Percentiles rank a stretch among this genome's conserved stretches.
Evolutionary conservation across 306 rosid species (phyloP).

Genomic region (Cicer yamashitae): DNA sequence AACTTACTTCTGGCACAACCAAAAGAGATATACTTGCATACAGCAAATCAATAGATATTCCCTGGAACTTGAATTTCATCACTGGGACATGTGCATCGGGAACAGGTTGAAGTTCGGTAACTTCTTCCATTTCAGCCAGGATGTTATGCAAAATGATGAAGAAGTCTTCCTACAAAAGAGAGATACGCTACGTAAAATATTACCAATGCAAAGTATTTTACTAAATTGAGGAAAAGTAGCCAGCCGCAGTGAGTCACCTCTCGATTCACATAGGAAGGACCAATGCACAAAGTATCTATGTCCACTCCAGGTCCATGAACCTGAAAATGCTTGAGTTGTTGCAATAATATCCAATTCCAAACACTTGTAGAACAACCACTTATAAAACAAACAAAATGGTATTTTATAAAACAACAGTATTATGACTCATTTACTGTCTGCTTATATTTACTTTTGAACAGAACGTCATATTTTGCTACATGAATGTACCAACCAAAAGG

Average conservation of each 20-base stretch:
- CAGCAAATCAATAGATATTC: slow-evolving; percentile 89
- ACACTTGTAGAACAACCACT: slow-evolving; percentile 31
- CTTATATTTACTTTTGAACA: slow-evolving; percentile 10
- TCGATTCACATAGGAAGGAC: slow-evolving; percentile 88
- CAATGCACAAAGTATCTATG: slow-evolving; percentile 85
- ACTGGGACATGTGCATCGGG: slow-evolving; percentile 98
- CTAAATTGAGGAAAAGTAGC: slow-evolving; percentile 37
- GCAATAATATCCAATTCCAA: slow-evolving; percentile 30
- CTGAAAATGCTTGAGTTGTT: slow-evolving; percentile 53
- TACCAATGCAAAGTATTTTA: slow-evolving; percentile 10
- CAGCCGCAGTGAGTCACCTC: slow-evolving; percentile 60
- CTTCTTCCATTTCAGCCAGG: slow-evolving; percentile 82
- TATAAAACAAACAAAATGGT: slow-evolving; percentile 13
- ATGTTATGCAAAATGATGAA: slow-evolving; percentile 79
- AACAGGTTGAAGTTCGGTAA: slow-evolving; percentile 89
- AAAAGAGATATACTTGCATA: slow-evolving; percentile 87
- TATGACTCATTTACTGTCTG: not conserved
- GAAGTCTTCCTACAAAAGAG: slow-evolving; percentile 80
- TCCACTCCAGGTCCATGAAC: slow-evolving; percentile 94
- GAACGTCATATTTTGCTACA: slow-evolving; percentile 8
- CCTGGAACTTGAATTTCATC: slow-evolving; percentile 92
- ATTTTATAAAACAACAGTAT: slow-evolving; percentile 27
- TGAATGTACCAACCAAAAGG: slow-evolving; percentile 23
- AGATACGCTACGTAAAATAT: slow-evolving; percentile 42
- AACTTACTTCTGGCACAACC: slow-evolving; percentile 93